Percentiles rank a stretch among this genome's conserved stretches.
Conservation (phyloP, 768 basidiomycete species). For the Boletus insuetus region DNA sequence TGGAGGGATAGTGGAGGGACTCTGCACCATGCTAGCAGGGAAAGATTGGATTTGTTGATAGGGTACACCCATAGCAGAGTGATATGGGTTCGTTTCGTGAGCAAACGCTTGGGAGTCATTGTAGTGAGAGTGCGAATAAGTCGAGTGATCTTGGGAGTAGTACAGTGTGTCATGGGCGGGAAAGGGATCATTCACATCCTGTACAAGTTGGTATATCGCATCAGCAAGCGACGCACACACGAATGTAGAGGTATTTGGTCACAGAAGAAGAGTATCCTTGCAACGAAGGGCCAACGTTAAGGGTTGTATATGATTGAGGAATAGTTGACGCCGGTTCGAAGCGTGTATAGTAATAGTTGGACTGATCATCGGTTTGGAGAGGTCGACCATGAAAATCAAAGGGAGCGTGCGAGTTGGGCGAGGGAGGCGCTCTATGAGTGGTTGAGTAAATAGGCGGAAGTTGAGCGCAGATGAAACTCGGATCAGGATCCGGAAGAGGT, state of each 20-base stretch:
- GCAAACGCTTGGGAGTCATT: background rate
- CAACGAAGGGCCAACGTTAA: accelerated
- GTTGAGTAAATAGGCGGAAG: no score
- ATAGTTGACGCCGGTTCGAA: background rate
- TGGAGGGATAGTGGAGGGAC: background rate
- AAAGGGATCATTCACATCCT: background rate
- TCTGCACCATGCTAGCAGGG: background rate
- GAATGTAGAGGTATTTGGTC: background rate
- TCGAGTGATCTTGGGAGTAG: no score
- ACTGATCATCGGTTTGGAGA: background rate
- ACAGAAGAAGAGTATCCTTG: background rate
- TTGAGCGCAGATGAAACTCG: background rate
- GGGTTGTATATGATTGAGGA: no score
- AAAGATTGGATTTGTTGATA: background rate
- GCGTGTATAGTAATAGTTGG: no score
- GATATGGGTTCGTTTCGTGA: background rate
- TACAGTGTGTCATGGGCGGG: background rate
- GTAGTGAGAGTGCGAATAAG: background rate
- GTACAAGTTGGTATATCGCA: background rate
- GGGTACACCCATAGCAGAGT: background rate
- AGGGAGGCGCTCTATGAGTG: background rate
- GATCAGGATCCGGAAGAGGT: background rate
- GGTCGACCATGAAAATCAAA: background rate
- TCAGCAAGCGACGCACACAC: background rate
- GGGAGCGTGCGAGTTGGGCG: background rate